phyloP scores from a whole-genome alignment of 345 rosid species.

The Salix dunnii region DNA sequence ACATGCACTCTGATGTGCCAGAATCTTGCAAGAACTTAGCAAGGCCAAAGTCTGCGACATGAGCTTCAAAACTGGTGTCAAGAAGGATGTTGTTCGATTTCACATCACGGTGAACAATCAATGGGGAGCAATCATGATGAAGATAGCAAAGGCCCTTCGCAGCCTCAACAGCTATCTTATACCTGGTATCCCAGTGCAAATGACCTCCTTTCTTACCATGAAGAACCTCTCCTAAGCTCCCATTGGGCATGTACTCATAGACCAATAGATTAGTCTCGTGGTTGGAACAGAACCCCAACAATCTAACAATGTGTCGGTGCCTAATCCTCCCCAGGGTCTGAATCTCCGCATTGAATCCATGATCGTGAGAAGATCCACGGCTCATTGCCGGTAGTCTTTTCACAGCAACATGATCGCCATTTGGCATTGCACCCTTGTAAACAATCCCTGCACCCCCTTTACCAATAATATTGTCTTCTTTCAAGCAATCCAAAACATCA shows the following conservation, averaged over 20 bases:
- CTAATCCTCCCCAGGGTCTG: slow-evolving; percentile 86
- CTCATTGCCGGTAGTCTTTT: slow-evolving; percentile 75
- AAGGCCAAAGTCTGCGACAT: slow-evolving; percentile 92
- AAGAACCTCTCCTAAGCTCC: slow-evolving; percentile 84
- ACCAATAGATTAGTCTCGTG: slow-evolving; percentile 87
- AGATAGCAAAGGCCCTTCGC: slow-evolving; percentile 87
- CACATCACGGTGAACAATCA: slow-evolving; percentile 84
- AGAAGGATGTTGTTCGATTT: slow-evolving; percentile 86
- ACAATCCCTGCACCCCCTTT: slow-evolving; percentile 96
- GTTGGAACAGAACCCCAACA: slow-evolving; percentile 82
- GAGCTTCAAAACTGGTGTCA: slow-evolving; percentile 79
- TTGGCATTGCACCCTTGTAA: slow-evolving; percentile 75
- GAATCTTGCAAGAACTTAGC: slow-evolving; percentile 91
- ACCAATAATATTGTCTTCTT: slow-evolving; percentile 87
- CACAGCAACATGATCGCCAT: slow-evolving; percentile 75
- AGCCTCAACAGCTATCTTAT: slow-evolving; percentile 79
- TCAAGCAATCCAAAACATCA: slow-evolving; percentile 73
- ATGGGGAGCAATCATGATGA: slow-evolving; percentile 83
- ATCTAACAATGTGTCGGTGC: slow-evolving; percentile 79
- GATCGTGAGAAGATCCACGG: slow-evolving; percentile 91
- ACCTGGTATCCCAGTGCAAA: slow-evolving; percentile 81
- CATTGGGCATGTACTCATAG: slow-evolving; percentile 88
- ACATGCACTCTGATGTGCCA: slow-evolving; percentile 92
- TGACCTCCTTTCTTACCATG: slow-evolving; percentile 94
- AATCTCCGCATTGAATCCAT: slow-evolving; percentile 93